Evolutionary conservation across 1,284 basidiomycete species (phyloP), one percentile per base, ranked within the genome.

Genomic region (Rhodotorula sp.): DNA sequence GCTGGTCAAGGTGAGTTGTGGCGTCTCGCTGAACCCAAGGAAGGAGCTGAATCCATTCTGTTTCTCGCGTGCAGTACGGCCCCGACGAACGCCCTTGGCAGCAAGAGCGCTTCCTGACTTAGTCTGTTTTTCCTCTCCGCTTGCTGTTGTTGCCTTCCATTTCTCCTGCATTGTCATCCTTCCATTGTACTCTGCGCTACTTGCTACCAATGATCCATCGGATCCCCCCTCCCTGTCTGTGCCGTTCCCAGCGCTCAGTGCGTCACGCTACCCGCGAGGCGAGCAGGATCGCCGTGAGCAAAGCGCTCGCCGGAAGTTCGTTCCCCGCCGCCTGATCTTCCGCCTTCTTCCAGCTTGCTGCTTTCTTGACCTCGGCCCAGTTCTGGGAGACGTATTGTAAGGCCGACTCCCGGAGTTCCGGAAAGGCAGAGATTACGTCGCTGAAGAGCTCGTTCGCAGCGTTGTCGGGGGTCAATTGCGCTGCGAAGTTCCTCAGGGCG

Each of bases 51-150:
- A 15, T 18, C 45, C 28, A 28, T 28, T 28, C 28, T 28, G 3
- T 7, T 38, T 56, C 5, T 26, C 15, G 34, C 8, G 5, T 38
- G 43, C 48, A 72, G 68, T 68, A 75, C 52, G 48, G 26, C 1
- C 19, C 66, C 2, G 56, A 15, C 3, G 71, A 73, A 21, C 31
- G 56, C 5, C 74, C 74, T 18, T 75, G 74, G 74, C 70, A 68
- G 62, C 74, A 73, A n/a, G 69, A 69, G 45, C 38, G 43, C 7
- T 64, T 45, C 60, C 60, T 56, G 48, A 38, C 31, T 4, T 45
- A 2, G 15, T 5, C n/a, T 21, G 31, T 56, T 28, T 10, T 15
- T 14, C 26, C 26, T 38, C 10, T 19, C 19, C 50, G 8, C 34
- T 38, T 45, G 38, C 23, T 55, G 50, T 47, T 56, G 62, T 54